phyloP scores from a whole-genome alignment of 2,329 filamentous ascomycete genomes.

The Clarireedia hainanense region DNA sequence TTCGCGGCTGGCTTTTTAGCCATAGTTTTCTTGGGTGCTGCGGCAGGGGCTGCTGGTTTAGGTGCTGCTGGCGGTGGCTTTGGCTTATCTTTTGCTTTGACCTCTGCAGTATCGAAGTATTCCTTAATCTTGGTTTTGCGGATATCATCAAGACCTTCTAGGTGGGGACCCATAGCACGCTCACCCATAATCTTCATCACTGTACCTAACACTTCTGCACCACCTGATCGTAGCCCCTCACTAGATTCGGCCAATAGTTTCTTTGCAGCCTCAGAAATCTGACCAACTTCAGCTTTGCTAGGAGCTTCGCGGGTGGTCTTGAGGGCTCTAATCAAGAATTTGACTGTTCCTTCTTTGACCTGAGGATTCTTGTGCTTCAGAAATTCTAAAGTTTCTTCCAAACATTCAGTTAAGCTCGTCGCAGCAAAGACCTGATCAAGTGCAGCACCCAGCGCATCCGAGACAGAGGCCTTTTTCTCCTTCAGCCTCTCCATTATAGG shows the following conservation, averaged over 20 bases:
- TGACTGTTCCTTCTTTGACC: slow-evolving; percentile 91
- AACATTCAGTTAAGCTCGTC: slow-evolving; percentile 70
- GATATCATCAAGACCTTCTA: slow-evolving; percentile 92
- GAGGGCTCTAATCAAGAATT: slow-evolving; percentile 84
- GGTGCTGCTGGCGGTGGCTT: slow-evolving; percentile 68
- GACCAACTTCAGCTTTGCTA: slow-evolving; percentile 71
- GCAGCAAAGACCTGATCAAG: slow-evolving; percentile 62
- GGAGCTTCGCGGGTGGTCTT: slow-evolving; percentile 79
- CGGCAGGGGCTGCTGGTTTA: slow-evolving; percentile 41
- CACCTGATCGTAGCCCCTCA: slow-evolving; percentile 76
- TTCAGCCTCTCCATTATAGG: slow-evolving; percentile 94
- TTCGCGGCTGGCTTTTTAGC: slow-evolving; percentile 36
- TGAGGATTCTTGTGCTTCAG: slow-evolving; percentile 94
- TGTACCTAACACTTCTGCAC: slow-evolving; percentile 86
- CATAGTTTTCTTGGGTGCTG: slow-evolving; percentile 37
- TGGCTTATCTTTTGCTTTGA: slow-evolving; percentile 86
- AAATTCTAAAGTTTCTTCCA: slow-evolving; percentile 84
- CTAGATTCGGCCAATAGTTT: slow-evolving; percentile 87
- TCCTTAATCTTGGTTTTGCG: slow-evolving; percentile 94
- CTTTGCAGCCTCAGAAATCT: slow-evolving; percentile 80
- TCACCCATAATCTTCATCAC: slow-evolving; percentile 99
- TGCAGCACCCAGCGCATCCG: slow-evolving; percentile 80
- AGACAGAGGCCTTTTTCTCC: slow-evolving; percentile 87
- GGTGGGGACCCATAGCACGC: slow-evolving; percentile 83
- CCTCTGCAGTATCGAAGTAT: slow-evolving; percentile 72